Conservation (phyloP, 2,329 filamentous ascomycete genomes). For the Neocucurbitaria cava region DNA sequence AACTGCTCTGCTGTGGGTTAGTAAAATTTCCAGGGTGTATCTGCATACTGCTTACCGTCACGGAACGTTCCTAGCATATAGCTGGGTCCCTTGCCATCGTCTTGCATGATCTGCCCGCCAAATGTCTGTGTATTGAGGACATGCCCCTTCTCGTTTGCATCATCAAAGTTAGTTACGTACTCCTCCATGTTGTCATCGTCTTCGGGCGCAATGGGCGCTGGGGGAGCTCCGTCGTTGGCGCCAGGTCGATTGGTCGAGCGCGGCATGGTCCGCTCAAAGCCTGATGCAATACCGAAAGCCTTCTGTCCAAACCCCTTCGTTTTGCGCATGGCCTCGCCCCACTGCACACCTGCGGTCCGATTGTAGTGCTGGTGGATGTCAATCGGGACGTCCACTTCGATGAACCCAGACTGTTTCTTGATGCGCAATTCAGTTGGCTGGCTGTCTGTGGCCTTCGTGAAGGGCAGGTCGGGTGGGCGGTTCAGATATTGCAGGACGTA, state of each 20-base stretch:
- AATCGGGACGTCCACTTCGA: conserved; percentile 91
- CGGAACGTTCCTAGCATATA: conserved; percentile 96
- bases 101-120: conserved; percentile 77
- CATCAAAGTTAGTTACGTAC: conserved; percentile 60
- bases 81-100: conserved; percentile 71
- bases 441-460: conserved; percentile 60
- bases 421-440: conserved; percentile 77
- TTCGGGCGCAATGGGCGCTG: conserved; percentile 49
- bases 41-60: conserved; percentile 63
- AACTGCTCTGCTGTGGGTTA: conserved; percentile 69
- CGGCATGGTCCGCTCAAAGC: conserved; percentile 49
- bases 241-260: conserved; percentile 36
- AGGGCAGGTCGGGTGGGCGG: conserved; percentile 69
- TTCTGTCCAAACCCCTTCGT: conserved; percentile 52
- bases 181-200: conserved; percentile 72
- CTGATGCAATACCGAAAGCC: conserved; percentile 56
- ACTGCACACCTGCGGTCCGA: conserved; percentile 78
- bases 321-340: conserved; percentile 76
- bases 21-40: neutral
- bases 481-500: conserved; percentile 91
- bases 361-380: conserved; percentile 78
- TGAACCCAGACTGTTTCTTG: conserved; percentile 80
- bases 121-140: conserved; percentile 83
- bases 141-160: conserved; percentile 72
- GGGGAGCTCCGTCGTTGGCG: conserved; percentile 25